Base-by-base conservation (phyloP, 2,329 filamentous ascomycete species). In the Rhynchosporium agropyri region DNA sequence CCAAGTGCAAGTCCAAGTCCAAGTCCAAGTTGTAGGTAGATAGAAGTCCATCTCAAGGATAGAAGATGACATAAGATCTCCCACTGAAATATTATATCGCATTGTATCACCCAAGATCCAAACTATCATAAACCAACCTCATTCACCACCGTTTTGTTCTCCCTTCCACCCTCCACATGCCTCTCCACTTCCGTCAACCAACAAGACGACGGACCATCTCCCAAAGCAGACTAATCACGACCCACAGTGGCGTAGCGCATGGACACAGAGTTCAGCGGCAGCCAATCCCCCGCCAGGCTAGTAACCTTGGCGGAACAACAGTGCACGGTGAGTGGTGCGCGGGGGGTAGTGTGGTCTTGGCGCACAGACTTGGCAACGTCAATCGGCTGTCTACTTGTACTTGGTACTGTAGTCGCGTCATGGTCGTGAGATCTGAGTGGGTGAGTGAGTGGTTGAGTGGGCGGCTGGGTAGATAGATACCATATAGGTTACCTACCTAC, bases 191-290 rank as follows among this genome's bases (percentile, higher is more conserved):
- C 1, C 20, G 20, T 20, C 20, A n/a, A 53, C 50, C 50, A 53
- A 53, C 33, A 38, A 12, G 50, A 53, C 50, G 33, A n/a, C 50
- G 38, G 31, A 33, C 50, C 50, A 53, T 38, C 33, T 31, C 33
- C 50, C 50, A n/a, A 38, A 38, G 38, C 33, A 53, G 50, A 38
- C 50, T 20, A 53, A 33, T 53, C 8, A 38, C 8, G 49, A 36
- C 49, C 33, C 49, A 33, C 10, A 20, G 50, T 53, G 50, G 50
- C 50, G 50, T 26, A 38, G 33, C 50, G 50, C 50, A 53, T 53
- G 50, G 50, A 53, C 50, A 26, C 31, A 8, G 29, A 36, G 29
- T 53, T 53, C 50, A 53, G 26, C 50, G 50, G 50, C 31, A 38
- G 50, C 50, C 50, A 53, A 53, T 53, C 50, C 50, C 20, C 20